phyloP scores from a whole-genome alignment of 164 flowering plant species.

The Magnolia changhungtana region DNA sequence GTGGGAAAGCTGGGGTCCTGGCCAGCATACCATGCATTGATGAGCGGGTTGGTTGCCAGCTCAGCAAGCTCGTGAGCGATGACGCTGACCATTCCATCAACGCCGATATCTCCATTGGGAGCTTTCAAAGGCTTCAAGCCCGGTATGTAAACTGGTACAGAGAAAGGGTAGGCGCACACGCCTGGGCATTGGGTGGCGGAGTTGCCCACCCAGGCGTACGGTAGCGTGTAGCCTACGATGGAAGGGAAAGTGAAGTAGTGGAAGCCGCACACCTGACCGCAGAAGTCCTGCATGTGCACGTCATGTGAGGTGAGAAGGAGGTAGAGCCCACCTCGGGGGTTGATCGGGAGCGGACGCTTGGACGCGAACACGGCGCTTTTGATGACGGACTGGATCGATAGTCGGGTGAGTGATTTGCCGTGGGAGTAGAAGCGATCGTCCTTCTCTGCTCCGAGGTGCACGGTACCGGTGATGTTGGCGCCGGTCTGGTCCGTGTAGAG shows the following conservation, averaged over 20 bases:
- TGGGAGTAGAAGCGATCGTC: slow-evolving; percentile 86
- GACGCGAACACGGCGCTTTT: slow-evolving; percentile 57
- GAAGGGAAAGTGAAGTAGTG: slow-evolving; percentile 96
- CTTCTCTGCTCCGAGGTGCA: slow-evolving; percentile 65
- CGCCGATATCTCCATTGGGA: slow-evolving; percentile 81
- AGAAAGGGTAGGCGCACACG: slow-evolving; percentile 70
- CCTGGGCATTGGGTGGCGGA: slow-evolving; percentile 73
- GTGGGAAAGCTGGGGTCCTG: slow-evolving; percentile 71
- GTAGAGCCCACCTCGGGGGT: slow-evolving; percentile 63
- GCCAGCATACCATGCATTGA: slow-evolving; percentile 96
- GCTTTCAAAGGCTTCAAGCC: slow-evolving; percentile 57
- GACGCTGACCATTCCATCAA: slow-evolving; percentile 83
- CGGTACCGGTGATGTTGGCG: slow-evolving; percentile 54
- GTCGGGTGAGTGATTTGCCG: slow-evolving; percentile 77
- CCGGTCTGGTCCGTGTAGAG: slow-evolving; percentile 92
- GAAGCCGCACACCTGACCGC: slow-evolving; percentile 83
- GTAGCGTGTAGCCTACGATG: slow-evolving; percentile 67
- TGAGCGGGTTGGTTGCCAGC: slow-evolving; percentile 81
- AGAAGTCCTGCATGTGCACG: slow-evolving; percentile 80
- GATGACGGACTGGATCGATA: slow-evolving; percentile 75
- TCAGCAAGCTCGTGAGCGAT: slow-evolving; percentile 92
- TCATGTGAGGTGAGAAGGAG: slow-evolving; percentile 73
- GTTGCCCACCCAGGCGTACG: slow-evolving; percentile 98
- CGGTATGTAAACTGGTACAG: slow-evolving; percentile 70
- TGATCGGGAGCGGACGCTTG: slow-evolving; percentile 62